These are phyloP conservation scores for Metschnikowia hibisci DNA, from an alignment of 805 yeast genomes.

Conservation along the genomic window DNA sequence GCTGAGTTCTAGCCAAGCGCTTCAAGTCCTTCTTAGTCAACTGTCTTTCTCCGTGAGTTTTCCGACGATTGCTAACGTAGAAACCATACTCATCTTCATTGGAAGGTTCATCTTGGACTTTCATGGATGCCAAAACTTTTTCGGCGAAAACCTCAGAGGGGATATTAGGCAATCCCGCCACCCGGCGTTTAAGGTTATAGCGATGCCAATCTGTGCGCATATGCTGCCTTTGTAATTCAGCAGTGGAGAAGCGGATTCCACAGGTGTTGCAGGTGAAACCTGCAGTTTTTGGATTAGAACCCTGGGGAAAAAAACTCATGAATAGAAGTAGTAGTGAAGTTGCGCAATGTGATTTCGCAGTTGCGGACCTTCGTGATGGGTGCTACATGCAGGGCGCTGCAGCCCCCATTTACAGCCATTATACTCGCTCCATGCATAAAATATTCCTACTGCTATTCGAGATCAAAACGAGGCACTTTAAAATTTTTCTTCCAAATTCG, in stretches of 20 bases:
- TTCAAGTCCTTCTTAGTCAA: conserved; percentile 39
- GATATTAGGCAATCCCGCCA: conserved; percentile 55
- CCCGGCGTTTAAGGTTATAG: conserved; percentile 89
- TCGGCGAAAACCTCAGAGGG: conserved; percentile 54
- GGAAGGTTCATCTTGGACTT: conserved; percentile 17
- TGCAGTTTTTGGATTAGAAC: conserved; percentile 25
- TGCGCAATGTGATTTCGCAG: neutral
- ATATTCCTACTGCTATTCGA: no score
- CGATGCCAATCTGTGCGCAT: conserved; percentile 99
- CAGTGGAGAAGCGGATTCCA: conserved; percentile 68
- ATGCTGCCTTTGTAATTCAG: conserved; percentile 85
- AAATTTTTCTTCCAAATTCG: no score
- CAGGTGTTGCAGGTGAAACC: conserved; percentile 82
- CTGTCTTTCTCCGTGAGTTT: conserved; percentile 26
- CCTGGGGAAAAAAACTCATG: conserved; percentile 23
- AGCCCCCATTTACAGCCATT: no score
- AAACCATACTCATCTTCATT: conserved; percentile 56
- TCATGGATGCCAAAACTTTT: conserved; percentile 44
- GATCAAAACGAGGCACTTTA: no score
- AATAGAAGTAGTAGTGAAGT: neutral
- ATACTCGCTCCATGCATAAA: no score
- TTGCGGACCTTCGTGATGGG: no score
- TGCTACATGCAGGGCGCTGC: no score
- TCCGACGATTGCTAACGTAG: conserved; percentile 29
- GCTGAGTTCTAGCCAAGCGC: conserved; percentile 18